Percentiles rank a stretch among this genome's conserved stretches.
Evolutionary conservation across 2,329 filamentous ascomycete species (phyloP).

Genomic region (Clonostachys rosea): DNA sequence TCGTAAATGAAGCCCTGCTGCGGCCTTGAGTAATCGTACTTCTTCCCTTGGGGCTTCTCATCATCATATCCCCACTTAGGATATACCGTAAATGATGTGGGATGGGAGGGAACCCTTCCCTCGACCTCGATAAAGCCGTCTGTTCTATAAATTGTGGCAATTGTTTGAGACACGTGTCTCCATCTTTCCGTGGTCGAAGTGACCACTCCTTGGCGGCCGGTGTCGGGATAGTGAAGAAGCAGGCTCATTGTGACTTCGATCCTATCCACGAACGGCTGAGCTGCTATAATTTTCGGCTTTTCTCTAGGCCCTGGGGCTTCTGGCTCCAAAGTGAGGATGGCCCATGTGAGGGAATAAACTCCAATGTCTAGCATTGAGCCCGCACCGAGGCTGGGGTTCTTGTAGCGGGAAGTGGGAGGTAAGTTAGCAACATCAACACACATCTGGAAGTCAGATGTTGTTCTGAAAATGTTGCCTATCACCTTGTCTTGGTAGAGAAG

Average conservation of each 20-base stretch:
- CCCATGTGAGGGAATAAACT: neutral
- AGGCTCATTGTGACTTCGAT: constrained; percentile 27
- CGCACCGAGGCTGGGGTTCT: neutral
- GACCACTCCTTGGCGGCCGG: constrained; percentile 31
- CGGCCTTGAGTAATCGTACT: constrained; percentile 24
- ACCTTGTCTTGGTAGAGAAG: constrained; percentile 11
- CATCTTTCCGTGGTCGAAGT: constrained; percentile 20
- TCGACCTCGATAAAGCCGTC: constrained; percentile 28
- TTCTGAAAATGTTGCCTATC: neutral
- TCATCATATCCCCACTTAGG: neutral
- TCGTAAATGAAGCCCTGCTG: constrained; percentile 36
- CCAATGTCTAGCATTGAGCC: neutral
- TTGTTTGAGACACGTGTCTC: constrained; percentile 9
- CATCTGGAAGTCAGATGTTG: constrained; percentile 9
- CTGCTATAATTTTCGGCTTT: constrained; percentile 14
- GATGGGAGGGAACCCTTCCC: constrained; percentile 21
- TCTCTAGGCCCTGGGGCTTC: constrained; percentile 1
- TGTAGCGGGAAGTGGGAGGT: neutral
- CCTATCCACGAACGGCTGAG: constrained; percentile 24
- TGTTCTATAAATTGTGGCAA: constrained; percentile 34
- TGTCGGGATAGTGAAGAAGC: constrained; percentile 28
- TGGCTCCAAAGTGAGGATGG: constrained; percentile 9
- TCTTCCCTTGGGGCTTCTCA: constrained; percentile 19
- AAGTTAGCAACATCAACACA: constrained; percentile 20
- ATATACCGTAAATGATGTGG: constrained; percentile 25